These are phyloP conservation scores for Microsporum audouinii DNA, from an alignment of 2,329 filamentous ascomycete species.

Conservation along the genomic window DNA sequence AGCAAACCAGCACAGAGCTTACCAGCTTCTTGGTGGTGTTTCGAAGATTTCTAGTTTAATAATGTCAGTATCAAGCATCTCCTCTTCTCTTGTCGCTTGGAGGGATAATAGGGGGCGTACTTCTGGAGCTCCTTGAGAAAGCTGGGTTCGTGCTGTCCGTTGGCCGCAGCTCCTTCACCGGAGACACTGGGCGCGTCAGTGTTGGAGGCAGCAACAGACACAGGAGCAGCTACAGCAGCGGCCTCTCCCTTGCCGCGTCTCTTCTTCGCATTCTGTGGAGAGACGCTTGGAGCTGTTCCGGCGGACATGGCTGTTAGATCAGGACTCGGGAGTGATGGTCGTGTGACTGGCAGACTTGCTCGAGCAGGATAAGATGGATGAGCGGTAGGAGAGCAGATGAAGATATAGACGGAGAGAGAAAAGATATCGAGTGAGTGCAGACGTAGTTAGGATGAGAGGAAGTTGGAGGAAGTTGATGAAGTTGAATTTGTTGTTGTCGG, in stretches of 20 bases:
- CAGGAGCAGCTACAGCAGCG: conserved; percentile 39
- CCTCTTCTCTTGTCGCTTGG: conserved; percentile 7
- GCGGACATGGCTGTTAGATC: conserved; percentile 45
- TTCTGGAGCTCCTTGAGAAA: conserved; percentile 86
- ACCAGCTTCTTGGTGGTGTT: conserved; percentile 93
- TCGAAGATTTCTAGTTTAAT: conserved; percentile 60
- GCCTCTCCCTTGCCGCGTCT: conserved; percentile 43
- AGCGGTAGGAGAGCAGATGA: not conserved
- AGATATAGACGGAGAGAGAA: not conserved
- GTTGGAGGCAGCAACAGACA: conserved; percentile 29
- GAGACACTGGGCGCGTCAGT: conserved; percentile 13
- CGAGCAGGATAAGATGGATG: not conserved
- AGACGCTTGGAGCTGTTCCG: conserved; percentile 51
- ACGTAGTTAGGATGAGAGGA: not conserved
- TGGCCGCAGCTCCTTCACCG: conserved; percentile 37
- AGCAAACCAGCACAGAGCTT: conserved; percentile 29
- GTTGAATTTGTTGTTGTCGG: not conserved
- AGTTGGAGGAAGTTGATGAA: conserved; percentile 5
- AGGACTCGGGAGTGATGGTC: not conserved
- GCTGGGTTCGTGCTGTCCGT: conserved; percentile 55
- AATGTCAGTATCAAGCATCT: not conserved
- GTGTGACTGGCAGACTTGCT: conserved; percentile 7
- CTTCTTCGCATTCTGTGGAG: conserved; percentile 57
- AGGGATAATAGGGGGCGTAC: conserved; percentile 36
- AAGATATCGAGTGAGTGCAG: not conserved